phyloP scores from a whole-genome alignment of 2,329 filamentous ascomycete species.

The Aspergillus sergii region DNA sequence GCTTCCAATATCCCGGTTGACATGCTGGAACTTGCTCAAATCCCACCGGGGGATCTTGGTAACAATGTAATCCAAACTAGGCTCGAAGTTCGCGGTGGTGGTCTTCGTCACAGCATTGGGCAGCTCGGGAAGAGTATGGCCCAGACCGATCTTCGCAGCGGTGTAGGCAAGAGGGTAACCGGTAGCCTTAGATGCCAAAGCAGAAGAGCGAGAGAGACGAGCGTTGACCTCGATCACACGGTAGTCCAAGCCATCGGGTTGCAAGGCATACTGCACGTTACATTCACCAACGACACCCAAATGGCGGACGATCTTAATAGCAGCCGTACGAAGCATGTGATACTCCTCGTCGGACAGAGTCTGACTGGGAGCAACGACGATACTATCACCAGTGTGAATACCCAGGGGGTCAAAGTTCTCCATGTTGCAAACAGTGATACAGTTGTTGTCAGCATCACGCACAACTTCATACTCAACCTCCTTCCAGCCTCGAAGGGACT shows the following conservation, averaged over 20 bases:
- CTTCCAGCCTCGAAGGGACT: slow-evolving; percentile 99
- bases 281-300: slow-evolving; percentile 97
- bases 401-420: slow-evolving; percentile 98
- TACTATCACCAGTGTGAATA: slow-evolving; percentile 97
- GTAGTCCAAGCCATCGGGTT: slow-evolving; percentile 96
- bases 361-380: slow-evolving; percentile 95
- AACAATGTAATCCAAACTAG: slow-evolving; percentile 94
- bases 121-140: slow-evolving; percentile 90
- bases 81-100: slow-evolving; percentile 98
- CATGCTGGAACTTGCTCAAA: slow-evolving; percentile 97
- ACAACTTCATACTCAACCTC: slow-evolving; percentile 99
- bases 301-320: slow-evolving; percentile 98
- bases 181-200: slow-evolving; percentile 95
- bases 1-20: slow-evolving; percentile 94
- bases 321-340: slow-evolving; percentile 96
- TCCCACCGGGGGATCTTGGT: slow-evolving; percentile 99
- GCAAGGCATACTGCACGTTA: slow-evolving; percentile 96
- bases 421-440: slow-evolving; percentile 98
- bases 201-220: slow-evolving; percentile 94
- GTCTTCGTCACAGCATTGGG: slow-evolving; percentile 98
- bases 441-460: slow-evolving; percentile 96
- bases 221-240: slow-evolving; percentile 99
- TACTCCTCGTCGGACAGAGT: slow-evolving; percentile 98
- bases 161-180: slow-evolving; percentile 97
- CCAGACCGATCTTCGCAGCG: slow-evolving; percentile 95